Evolutionary conservation across 352 stramenopile genomes (phyloP).

Genomic region (Globisporangium ultimum): DNA sequence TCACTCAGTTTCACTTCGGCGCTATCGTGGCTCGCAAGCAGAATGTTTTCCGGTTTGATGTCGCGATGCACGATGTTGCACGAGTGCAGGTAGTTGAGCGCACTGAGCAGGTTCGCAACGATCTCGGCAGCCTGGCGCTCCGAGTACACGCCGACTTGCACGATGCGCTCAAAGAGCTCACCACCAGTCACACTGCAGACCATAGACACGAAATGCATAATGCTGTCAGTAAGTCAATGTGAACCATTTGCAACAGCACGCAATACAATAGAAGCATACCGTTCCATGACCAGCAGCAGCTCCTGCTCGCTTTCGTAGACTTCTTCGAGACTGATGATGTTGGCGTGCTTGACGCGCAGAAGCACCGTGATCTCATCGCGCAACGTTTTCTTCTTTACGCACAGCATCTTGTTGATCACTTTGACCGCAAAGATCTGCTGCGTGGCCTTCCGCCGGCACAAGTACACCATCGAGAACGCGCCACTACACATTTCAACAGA

Average conservation of each 20-base stretch:
- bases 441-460: constrained; percentile 77
- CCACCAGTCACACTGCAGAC: constrained; percentile 66
- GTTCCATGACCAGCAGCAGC: constrained; percentile 85
- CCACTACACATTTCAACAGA: constrained; percentile 22
- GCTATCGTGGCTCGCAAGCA: constrained; percentile 71
- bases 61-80: constrained; percentile 82
- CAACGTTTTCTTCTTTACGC: constrained; percentile 84
- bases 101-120: constrained; percentile 66
- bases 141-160: constrained; percentile 78
- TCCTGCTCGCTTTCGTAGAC: constrained; percentile 87
- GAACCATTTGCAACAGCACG: background rate
- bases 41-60: constrained; percentile 84
- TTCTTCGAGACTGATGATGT: constrained; percentile 86
- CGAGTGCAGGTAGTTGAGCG: constrained; percentile 73
- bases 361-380: constrained; percentile 87
- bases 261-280: constrained; percentile 25
- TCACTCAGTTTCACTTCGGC: constrained; percentile 78
- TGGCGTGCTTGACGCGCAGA: constrained; percentile 80
- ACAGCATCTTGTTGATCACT: constrained; percentile 87
- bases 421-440: constrained; percentile 85
- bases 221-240: background rate
- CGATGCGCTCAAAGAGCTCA: constrained; percentile 83
- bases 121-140: constrained; percentile 77
- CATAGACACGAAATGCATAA: background rate
- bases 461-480: constrained; percentile 83